Conservation (phyloP, 2,329 filamentous ascomycete species). For the Dothideomycetes sp. region DNA sequence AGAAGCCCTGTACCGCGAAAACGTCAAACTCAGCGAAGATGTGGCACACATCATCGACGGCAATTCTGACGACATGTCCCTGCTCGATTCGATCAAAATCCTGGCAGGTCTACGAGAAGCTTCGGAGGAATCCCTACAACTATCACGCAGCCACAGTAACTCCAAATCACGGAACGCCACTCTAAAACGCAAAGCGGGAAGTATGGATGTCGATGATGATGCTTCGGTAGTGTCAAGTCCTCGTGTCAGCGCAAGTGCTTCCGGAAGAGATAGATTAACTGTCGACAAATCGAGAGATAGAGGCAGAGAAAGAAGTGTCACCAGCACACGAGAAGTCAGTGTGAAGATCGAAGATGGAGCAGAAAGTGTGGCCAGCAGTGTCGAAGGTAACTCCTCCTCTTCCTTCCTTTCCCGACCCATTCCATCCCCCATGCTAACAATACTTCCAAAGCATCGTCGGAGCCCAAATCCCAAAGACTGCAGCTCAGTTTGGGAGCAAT, state of each 20-base stretch:
- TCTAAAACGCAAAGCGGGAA: conserved; percentile 16
- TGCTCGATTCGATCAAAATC: conserved; percentile 36
- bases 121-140: conserved; percentile 28
- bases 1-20: conserved; percentile 38
- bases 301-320: conserved; percentile 34
- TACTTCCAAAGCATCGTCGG: conserved; percentile 8
- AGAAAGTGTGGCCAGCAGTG: conserved; percentile 34
- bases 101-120: conserved; percentile 38
- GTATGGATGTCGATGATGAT: conserved; percentile 23
- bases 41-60: conserved; percentile 35
- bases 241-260: not conserved
- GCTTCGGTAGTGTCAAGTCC: conserved; percentile 23
- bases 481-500: conserved; percentile 35
- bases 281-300: conserved; percentile 23
- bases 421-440: not conserved
- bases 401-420: not conserved
- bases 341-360: conserved; percentile 42
- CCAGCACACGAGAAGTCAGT: conserved; percentile 38
- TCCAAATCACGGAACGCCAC: conserved; percentile 14
- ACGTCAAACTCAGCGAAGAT: conserved; percentile 40
- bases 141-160: conserved; percentile 9
- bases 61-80: conserved; percentile 33
- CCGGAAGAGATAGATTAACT: conserved; percentile 13
- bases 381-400: conserved; percentile 26
- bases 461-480: conserved; percentile 20